These are phyloP conservation scores for Aureobasidium melanogenum DNA, from an alignment of 2,329 filamentous ascomycete species.

Conservation along the genomic window DNA sequence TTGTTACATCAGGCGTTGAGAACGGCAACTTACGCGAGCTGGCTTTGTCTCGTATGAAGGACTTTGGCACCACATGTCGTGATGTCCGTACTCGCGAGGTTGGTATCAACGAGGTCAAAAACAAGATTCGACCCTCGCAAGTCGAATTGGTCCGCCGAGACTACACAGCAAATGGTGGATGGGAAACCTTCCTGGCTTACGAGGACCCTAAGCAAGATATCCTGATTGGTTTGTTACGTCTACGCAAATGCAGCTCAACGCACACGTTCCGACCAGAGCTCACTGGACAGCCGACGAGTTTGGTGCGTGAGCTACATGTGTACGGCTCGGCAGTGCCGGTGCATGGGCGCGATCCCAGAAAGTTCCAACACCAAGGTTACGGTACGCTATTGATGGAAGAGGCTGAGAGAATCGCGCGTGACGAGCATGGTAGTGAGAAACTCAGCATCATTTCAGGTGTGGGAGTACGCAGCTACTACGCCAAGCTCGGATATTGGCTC, in stretches of 20 bases:
- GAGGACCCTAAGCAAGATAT: constrained; percentile 99
- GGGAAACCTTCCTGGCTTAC: constrained; percentile 97
- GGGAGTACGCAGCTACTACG: constrained; percentile 90
- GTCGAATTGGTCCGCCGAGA: constrained; percentile 91
- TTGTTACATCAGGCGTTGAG: constrained; percentile 97
- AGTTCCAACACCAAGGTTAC: constrained; percentile 97
- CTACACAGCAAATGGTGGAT: constrained; percentile 90
- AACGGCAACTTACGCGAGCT: constrained; percentile 94
- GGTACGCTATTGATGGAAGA: constrained; percentile 96
- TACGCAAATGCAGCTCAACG: constrained; percentile 83
- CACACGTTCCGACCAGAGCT: constrained; percentile 91
- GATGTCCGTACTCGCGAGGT: constrained; percentile 95
- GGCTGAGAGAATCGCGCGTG: constrained; percentile 85
- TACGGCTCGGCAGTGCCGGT: constrained; percentile 97
- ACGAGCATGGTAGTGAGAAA: constrained; percentile 90
- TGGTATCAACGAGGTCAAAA: constrained; percentile 97
- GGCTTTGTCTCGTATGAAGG: constrained; percentile 94
- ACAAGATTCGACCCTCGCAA: constrained; percentile 94
- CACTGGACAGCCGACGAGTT: constrained; percentile 73
- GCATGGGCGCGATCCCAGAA: constrained; percentile 86
- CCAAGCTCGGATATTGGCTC: constrained; percentile 82
- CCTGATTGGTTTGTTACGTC: constrained; percentile 76
- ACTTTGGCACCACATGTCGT: constrained; percentile 93
- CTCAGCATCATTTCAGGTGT: constrained; percentile 98
- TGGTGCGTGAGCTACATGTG: constrained; percentile 91